These are phyloP conservation scores for Sordaria brevicollis DNA, from an alignment of 495 filamentous ascomycete species.

Conservation along the genomic window DNA sequence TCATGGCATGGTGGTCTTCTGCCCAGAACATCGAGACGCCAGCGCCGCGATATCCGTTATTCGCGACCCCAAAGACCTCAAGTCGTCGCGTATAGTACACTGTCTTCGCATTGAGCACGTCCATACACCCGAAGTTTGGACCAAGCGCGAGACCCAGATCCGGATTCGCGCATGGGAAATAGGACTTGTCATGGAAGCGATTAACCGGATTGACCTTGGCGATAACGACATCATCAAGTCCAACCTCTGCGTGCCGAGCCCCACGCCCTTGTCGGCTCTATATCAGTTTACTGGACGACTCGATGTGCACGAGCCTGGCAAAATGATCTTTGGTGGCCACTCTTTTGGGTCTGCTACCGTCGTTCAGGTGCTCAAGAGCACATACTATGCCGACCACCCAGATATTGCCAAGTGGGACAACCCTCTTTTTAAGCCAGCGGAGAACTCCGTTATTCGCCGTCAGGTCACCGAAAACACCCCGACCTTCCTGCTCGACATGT, in stretches of 20 bases:
- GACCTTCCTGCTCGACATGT: conserved; percentile 59
- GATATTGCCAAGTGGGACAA: conserved; percentile 14
- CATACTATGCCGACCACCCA: conserved; percentile 45
- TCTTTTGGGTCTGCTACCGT: conserved; percentile 64
- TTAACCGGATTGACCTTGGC: conserved; percentile 50
- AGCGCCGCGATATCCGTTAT: conserved; percentile 57
- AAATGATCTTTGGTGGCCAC: conserved; percentile 62
- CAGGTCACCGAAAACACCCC: conserved; percentile 56
- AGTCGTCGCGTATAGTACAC: conserved; percentile 25
- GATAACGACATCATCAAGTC: conserved; percentile 15
- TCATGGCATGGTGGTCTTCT: conserved; percentile 64
- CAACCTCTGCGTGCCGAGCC: conserved; percentile 33
- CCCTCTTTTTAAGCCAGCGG: conserved; percentile 40
- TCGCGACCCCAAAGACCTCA: conserved; percentile 31
- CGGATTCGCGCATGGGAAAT: conserved; percentile 66
- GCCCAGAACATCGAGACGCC: conserved; percentile 68
- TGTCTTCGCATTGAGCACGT: conserved; percentile 45
- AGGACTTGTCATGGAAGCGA: conserved; percentile 48
- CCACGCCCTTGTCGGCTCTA: conserved; percentile 31
- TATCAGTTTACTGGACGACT: conserved; percentile 42
- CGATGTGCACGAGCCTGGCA: conserved; percentile 57
- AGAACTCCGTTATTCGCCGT: conserved; percentile 33
- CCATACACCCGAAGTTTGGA: conserved; percentile 44
- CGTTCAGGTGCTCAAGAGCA: conserved; percentile 62
- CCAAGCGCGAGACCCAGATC: conserved; percentile 53